phyloP scores from a whole-genome alignment of 352 stramenopile genomes.

The Phytophthora tubulina region DNA sequence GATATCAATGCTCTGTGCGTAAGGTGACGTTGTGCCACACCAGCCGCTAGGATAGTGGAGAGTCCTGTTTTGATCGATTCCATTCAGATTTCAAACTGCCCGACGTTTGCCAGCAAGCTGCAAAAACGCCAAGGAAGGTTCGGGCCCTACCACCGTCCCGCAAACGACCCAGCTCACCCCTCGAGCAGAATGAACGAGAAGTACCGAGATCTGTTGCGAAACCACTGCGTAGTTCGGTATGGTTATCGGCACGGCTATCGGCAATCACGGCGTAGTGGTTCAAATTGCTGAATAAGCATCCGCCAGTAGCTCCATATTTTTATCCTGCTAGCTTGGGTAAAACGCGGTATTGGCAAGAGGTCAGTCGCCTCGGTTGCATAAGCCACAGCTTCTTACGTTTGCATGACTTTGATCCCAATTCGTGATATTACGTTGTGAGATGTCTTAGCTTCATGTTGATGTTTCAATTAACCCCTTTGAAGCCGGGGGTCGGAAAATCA shows the following conservation, averaged over 20 bases:
- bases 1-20: slow-evolving; percentile 5
- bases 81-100: background rate
- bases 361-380: too few species aligned
- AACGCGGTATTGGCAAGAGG: too few species aligned
- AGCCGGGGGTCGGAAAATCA: too few species aligned
- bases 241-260: background rate
- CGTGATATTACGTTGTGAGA: too few species aligned
- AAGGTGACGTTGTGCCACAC: slow-evolving; percentile 7
- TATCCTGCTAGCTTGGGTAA: too few species aligned
- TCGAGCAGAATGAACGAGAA: slow-evolving; percentile 4
- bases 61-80: slow-evolving; percentile 10
- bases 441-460: too few species aligned
- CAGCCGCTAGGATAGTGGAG: slow-evolving; percentile 1
- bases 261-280: too few species aligned
- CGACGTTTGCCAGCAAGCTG: background rate
- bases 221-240: background rate
- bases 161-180: background rate
- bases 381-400: too few species aligned
- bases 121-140: slow-evolving; percentile 4
- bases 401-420: too few species aligned
- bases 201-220: slow-evolving; percentile 3
- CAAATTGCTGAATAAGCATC: background rate
- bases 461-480: too few species aligned
- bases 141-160: background rate
- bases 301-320: too few species aligned